A percentile compares a stretch with the other conserved stretches of the same genome.
These are phyloP conservation scores for Saccharum spontaneum DNA, from an alignment of 176 grass and related monocot genomes.

Conservation along the genomic window DNA sequence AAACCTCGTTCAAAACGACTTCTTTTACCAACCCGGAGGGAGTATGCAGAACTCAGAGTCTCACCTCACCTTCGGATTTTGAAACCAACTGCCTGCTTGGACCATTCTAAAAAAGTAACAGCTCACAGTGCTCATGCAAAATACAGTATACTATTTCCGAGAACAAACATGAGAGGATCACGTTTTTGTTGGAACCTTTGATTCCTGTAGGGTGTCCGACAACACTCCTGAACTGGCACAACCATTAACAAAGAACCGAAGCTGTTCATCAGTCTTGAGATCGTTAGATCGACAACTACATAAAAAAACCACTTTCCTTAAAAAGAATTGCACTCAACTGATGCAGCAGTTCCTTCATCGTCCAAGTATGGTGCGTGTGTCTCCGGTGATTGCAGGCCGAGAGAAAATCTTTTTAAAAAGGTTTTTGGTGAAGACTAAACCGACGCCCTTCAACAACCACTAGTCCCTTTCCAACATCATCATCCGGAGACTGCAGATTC, in stretches of 20 bases:
- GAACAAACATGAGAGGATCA: background rate
- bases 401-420: background rate
- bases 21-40: no score
- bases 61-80: background rate
- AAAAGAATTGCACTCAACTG: background rate
- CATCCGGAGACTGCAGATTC: background rate
- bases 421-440: conserved; percentile 26
- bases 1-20: no score
- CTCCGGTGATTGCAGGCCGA: background rate
- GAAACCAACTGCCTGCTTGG: background rate
- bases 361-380: background rate
- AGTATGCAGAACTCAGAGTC: no score
- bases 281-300: no score
- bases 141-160: background rate
- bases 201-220: conserved; percentile 17
- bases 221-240: background rate
- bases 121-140: background rate
- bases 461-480: conserved; percentile 18
- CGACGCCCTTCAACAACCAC: conserved; percentile 27
- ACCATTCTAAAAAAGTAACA: background rate
- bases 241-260: background rate
- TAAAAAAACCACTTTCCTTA: background rate
- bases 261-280: background rate
- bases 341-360: background rate
- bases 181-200: background rate